phyloP scores from a whole-genome alignment of 768 basidiomycete genomes.

The Russula sp. region DNA sequence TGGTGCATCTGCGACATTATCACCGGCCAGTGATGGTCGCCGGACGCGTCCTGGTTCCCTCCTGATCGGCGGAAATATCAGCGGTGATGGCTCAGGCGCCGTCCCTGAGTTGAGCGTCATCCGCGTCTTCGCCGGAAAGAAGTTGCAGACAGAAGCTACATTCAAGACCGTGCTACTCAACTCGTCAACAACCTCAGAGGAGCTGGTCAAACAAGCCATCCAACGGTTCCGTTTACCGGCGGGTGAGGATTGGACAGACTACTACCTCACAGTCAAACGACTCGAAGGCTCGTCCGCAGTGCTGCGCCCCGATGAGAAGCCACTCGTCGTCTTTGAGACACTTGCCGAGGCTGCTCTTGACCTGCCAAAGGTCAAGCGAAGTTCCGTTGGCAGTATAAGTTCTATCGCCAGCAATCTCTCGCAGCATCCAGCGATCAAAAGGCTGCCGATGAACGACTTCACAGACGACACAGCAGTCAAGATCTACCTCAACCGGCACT shows the following conservation, averaged over 20 bases:
- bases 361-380: constrained; percentile 84
- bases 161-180: constrained; percentile 98
- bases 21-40: constrained; percentile 38
- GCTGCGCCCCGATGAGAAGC: constrained; percentile 65
- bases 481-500: constrained; percentile 80
- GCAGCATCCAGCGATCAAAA: constrained; percentile 92
- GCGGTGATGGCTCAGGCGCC: constrained; percentile 54
- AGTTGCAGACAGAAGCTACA: constrained; percentile 89
- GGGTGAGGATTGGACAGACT: constrained; percentile 52
- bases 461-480: constrained; percentile 96
- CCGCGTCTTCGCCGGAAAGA: constrained; percentile 89
- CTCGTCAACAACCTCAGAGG: constrained; percentile 72
- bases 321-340: constrained; percentile 84
- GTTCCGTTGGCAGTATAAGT: constrained; percentile 89
- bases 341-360: constrained; percentile 77
- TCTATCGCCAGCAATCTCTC: constrained; percentile 90
- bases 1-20: constrained; percentile 36
- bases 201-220: constrained; percentile 86
- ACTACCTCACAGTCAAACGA: constrained; percentile 91
- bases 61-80: constrained; percentile 53
- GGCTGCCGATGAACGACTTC: constrained; percentile 94
- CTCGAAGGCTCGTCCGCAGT: constrained; percentile 81
- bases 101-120: constrained; percentile 90
- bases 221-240: constrained; percentile 85
- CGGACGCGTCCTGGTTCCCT: constrained; percentile 74